Evolutionary conservation across 495 filamentous ascomycete species (phyloP), one percentile per base, ranked within the genome.

Genomic region (Aspergillus nidulans): DNA sequence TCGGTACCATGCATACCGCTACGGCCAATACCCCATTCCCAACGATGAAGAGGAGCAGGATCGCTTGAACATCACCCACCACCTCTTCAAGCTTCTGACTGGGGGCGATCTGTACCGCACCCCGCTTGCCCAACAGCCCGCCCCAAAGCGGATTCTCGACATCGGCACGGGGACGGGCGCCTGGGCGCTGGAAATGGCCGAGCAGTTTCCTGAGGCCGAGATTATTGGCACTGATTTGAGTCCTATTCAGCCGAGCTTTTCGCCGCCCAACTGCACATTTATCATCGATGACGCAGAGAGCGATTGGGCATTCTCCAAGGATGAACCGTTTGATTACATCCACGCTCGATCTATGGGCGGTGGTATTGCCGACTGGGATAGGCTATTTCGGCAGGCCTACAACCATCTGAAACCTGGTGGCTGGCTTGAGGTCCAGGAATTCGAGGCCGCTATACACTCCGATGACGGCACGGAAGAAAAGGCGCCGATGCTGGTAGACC

Each of bases 51-150:
- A 71, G 42, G 84, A 87, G 59, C 76, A 78, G 56, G 87, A 90
- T 56, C 81, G 89, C 26, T 81, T 90, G 48, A 82, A 85, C 44
- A 70, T 91, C 46, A 72, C 81, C 53, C 87, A 91, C 66, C 78
- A 82, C 49, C 75, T 86, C 59, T 80, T 76, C 61, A 67, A 63
- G 21, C 64, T 79, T 20, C 60, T 80, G 9, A 66, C 76, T 0
- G 77, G 80, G 52, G 82, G 78, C 12, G 71, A 73, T 16, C 73
- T 85, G 5, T 77, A 75, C 60, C 70, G 79, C 10, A 77, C 81
- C 18, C 81, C 81, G 1, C 64, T 87, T 58, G 36, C 45, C 20
- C 54, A 57, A 19, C 54, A 59, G 25, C 2, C 23, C 5, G 23
- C 51, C 12, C 64, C 64, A 6, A 61, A 62, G 39, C 69, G 71